Evolutionary conservation across 1,284 basidiomycete species (phyloP).

Genomic region (Pascua guehoae): DNA sequence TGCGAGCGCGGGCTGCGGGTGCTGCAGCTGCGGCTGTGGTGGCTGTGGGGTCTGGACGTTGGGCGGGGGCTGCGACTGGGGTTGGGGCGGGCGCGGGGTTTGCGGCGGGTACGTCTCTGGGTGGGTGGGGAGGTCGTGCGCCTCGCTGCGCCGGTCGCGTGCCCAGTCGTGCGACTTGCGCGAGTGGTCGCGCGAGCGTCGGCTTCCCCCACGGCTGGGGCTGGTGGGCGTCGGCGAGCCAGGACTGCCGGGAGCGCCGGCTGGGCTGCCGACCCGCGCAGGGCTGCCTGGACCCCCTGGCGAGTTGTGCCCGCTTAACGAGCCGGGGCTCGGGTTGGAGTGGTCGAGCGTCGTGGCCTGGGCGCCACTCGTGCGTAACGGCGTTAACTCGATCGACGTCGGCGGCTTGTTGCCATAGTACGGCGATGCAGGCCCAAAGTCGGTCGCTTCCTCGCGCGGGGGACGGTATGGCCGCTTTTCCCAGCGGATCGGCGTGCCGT

Average conservation of each 20-base stretch:
- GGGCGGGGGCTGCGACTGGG: neutral
- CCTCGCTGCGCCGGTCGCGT: neutral
- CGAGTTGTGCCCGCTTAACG: neutral
- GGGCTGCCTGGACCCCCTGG: neutral
- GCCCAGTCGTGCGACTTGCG: neutral
- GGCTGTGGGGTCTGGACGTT: neutral
- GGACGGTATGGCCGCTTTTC: constrained; percentile 17
- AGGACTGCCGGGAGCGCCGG: neutral
- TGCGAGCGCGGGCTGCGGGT: neutral
- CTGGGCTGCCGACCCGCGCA: neutral
- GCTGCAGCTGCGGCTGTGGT: neutral
- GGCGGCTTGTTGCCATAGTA: neutral
- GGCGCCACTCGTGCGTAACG: neutral
- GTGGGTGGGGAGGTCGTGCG: neutral
- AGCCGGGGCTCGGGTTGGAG: neutral
- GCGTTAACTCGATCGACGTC: neutral
- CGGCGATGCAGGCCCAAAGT: constrained; percentile 1
- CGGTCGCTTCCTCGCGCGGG: neutral
- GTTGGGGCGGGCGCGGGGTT: neutral
- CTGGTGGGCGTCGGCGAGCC: neutral
- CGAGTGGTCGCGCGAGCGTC: neutral
- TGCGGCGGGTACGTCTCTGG: neutral
- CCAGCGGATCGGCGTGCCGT: constrained; percentile 42
- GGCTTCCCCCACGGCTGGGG: neutral
- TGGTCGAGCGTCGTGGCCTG: neutral